Evolutionary conservation across 2,329 filamentous ascomycete species (phyloP).

Genomic region (Myriosclerotinia scirpicola): DNA sequence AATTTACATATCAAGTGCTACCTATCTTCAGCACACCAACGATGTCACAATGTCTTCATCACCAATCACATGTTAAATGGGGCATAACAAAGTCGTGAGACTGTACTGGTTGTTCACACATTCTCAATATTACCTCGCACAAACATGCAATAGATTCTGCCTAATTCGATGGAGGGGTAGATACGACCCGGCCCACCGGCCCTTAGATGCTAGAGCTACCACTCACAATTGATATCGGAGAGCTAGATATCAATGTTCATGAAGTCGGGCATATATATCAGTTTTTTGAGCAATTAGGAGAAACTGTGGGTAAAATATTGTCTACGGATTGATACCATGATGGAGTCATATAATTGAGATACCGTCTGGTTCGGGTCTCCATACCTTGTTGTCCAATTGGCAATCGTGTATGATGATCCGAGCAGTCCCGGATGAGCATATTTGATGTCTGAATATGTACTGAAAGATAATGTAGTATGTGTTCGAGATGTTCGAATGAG

Average conservation of each 20-base stretch:
- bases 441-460: background rate
- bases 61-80: background rate
- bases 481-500: background rate
- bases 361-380: background rate
- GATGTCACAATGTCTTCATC: background rate
- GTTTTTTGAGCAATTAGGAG: background rate
- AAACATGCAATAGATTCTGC: background rate
- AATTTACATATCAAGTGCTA: background rate
- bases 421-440: background rate
- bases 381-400: background rate
- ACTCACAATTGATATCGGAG: background rate
- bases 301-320: background rate
- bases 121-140: background rate
- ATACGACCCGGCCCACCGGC: background rate
- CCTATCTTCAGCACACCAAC: background rate
- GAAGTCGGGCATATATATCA: background rate
- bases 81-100: background rate
- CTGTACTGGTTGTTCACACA: background rate
- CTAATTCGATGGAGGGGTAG: background rate
- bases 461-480: background rate
- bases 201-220: background rate
- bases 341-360: background rate
- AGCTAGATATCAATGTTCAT: background rate
- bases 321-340: background rate
- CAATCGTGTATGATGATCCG: background rate